Conservation (phyloP, 176 grass and related monocot genomes). For the Hordeum marinum region DNA sequence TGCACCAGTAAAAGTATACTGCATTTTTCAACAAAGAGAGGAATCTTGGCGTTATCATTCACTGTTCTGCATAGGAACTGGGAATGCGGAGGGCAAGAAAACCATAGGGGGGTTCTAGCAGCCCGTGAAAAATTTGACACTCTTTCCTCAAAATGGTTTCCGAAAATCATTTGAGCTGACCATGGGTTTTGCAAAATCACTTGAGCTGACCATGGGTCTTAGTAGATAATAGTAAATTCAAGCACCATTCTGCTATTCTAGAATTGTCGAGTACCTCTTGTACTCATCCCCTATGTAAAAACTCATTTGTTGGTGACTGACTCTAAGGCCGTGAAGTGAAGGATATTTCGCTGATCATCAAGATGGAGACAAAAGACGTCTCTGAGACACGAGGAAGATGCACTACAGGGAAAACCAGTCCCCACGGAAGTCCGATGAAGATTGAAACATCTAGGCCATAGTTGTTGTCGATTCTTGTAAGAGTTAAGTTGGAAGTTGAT, state of each 20-base stretch:
- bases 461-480: not conserved
- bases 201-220: not conserved
- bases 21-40: not conserved
- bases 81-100: not conserved
- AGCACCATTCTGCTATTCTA: not conserved
- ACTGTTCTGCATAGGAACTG: not conserved
- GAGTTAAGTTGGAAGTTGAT: not conserved
- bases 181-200: not conserved
- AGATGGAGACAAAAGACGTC: not conserved
- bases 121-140: not conserved
- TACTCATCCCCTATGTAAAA: not conserved
- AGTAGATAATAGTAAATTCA: not conserved
- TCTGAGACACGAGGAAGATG: not conserved
- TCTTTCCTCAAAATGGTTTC: not conserved
- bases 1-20: not conserved
- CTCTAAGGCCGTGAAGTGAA: not conserved
- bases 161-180: not conserved
- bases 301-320: not conserved
- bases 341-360: not conserved
- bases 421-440: not conserved
- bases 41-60: not conserved
- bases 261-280: not conserved
- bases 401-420: not conserved
- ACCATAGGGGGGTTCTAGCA: not conserved
- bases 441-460: not conserved